A percentile compares a stretch with the other conserved stretches of the same genome.
phyloP scores from a whole-genome alignment of 1,284 basidiomycete species.

The Xanthoconium separans region DNA sequence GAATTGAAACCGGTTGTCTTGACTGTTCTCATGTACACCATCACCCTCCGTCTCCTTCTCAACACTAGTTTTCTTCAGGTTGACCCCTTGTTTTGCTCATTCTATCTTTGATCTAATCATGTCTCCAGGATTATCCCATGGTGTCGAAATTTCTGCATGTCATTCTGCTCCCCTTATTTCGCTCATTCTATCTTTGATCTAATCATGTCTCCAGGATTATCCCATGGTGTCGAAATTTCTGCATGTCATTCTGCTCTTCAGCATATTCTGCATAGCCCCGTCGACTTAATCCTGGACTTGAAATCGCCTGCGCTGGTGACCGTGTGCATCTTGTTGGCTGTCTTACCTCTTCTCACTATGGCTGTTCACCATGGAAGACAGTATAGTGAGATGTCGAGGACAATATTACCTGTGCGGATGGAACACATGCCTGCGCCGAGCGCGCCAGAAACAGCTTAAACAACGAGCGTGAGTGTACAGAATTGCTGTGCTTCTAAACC shows the following conservation, averaged over 20 bases:
- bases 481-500: too few relatives aligned
- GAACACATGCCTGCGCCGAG: too few relatives aligned
- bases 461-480: not conserved
- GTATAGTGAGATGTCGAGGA: not conserved
- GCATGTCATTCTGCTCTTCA: too few relatives aligned
- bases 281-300: constrained; percentile 10
- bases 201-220: too few relatives aligned
- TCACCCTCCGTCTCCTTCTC: too few relatives aligned
- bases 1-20: constrained; percentile 2
- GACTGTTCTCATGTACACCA: too few relatives aligned
- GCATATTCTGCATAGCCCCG: constrained; percentile 11
- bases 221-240: too few relatives aligned
- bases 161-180: constrained; percentile 19
- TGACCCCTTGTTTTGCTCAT: too few relatives aligned
- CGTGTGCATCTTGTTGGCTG: constrained; percentile 5
- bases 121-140: not conserved
- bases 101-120: not conserved
- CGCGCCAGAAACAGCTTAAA: not conserved
- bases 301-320: constrained; percentile 10
- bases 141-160: constrained; percentile 17
- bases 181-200: too few relatives aligned
- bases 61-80: too few relatives aligned
- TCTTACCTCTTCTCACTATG: constrained; percentile 7
- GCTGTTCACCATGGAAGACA: constrained; percentile 1
- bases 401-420: not conserved